A percentile compares a stretch with the other conserved stretches of the same genome.
Conservation (phyloP, 2,329 filamentous ascomycete species). For the Corinectria fuckeliana region DNA sequence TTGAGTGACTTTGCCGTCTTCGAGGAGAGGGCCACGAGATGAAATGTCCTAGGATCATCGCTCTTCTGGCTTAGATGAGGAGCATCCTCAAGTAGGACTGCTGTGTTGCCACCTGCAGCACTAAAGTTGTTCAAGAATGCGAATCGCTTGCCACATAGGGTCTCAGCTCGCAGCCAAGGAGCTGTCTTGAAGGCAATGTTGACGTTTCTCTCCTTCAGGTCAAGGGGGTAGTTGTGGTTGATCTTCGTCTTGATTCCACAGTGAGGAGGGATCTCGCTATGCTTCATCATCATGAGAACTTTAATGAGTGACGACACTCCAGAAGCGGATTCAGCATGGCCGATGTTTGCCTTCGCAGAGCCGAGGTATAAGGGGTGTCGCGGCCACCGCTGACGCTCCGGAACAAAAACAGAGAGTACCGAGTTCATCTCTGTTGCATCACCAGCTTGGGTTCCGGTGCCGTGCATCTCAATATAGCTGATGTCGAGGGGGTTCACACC, state of each 20-base stretch:
- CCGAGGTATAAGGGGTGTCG: constrained; percentile 64
- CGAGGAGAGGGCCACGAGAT: constrained; percentile 65
- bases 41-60: constrained; percentile 59
- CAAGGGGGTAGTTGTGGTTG: constrained; percentile 64
- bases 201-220: constrained; percentile 63
- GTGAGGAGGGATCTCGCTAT: constrained; percentile 69
- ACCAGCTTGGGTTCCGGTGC: constrained; percentile 85
- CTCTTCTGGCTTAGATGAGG: constrained; percentile 54
- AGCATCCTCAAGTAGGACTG: constrained; percentile 68
- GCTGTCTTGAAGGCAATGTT: constrained; percentile 63
- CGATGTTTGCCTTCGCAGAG: constrained; percentile 69
- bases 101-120: constrained; percentile 75
- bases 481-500: constrained; percentile 79
- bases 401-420: constrained; percentile 65
- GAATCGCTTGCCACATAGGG: constrained; percentile 50
- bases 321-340: constrained; percentile 67
- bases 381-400: constrained; percentile 51
- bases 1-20: constrained; percentile 63
- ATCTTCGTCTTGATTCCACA: constrained; percentile 70
- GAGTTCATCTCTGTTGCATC: constrained; percentile 84
- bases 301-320: constrained; percentile 69
- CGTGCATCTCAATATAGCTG: constrained; percentile 88
- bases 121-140: constrained; percentile 73
- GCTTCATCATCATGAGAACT: constrained; percentile 68
- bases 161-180: constrained; percentile 55